Conservation (phyloP, 148 eudicot species). For the Persicaria tinctoria region DNA sequence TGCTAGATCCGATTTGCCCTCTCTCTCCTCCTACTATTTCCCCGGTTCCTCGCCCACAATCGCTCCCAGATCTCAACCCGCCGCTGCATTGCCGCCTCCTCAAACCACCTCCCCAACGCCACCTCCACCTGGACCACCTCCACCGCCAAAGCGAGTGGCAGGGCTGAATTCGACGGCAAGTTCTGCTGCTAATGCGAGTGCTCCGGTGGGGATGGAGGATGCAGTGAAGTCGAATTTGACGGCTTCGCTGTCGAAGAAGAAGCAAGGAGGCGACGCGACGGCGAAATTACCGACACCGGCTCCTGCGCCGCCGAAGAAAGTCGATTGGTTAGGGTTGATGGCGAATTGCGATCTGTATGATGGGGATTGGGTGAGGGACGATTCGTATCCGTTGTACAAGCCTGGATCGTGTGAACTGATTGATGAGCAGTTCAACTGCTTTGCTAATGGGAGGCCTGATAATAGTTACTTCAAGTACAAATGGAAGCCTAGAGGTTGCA, state of each 20-base stretch:
- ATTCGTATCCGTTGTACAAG: slow-evolving; percentile 18
- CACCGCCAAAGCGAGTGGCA: background rate
- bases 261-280: background rate
- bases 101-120: slow-evolving; percentile 17
- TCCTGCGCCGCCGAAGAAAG: slow-evolving; percentile 11
- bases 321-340: slow-evolving; percentile 33
- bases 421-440: slow-evolving; percentile 18
- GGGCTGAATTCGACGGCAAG: too few species aligned
- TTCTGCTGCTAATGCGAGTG: background rate
- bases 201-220: slow-evolving; percentile 14
- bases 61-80: slow-evolving; percentile 4
- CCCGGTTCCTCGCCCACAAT: slow-evolving; percentile 26
- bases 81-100: slow-evolving; percentile 4
- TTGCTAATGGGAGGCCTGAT: slow-evolving; percentile 18
- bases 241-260: slow-evolving; percentile 30
- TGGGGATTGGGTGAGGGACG: slow-evolving; percentile 19
- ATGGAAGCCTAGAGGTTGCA: slow-evolving; percentile 17
- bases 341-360: slow-evolving; percentile 54
- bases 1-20: slow-evolving; percentile 48
- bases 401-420: slow-evolving; percentile 15
- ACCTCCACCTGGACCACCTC: background rate
- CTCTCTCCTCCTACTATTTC: slow-evolving; percentile 35
- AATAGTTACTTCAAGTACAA: slow-evolving; percentile 12
- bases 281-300: background rate
- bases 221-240: slow-evolving; percentile 25